Evolutionary conservation across 2,329 filamentous ascomycete species (phyloP), one percentile per base, ranked within the genome.

Genomic region (Ramularia endophylla): DNA sequence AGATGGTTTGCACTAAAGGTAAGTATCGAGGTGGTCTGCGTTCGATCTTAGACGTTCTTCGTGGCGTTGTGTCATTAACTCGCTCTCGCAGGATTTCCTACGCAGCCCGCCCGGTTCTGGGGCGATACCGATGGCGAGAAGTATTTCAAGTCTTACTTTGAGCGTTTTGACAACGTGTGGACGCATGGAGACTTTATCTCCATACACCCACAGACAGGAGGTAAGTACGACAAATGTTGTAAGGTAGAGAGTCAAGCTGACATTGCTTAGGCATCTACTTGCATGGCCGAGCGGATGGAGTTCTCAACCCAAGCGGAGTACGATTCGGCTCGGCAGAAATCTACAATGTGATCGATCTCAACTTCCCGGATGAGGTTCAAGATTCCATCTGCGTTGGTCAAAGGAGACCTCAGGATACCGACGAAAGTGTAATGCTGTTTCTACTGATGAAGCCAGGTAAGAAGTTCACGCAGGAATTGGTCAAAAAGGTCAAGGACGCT

Each of bases 351-450:
- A 63, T 89, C 3, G 83, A 87, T 63, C 66, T 71, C 17, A 68
- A 74, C 40, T 89, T 90, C 47, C 67, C 76, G 0, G 70, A 74
- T 12, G 67, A 72, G 36, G 66, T 92, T 3, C 70, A 71, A 3
- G 87, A 92, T 57, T 81, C 80, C n/a, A 71, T 92, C 19, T 90
- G 85, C 42, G 85, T 92, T 0, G 87, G 87, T 0, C 85, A 90
- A 64, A 68, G 85, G 15, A 65, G 87, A 19, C 78, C 78, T 2
- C 54, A 65, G 8, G 78, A 81, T 51, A 51, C 52, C 4, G 77
- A 81, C 51, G 77, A 81, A 57, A 71, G 65, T 1, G 77, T 81
- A 0, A 66, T 81, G 55, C 51, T 81, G 19, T 81, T 81, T 54
- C 58, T 80, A 46, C 61, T 77, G 42, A 78, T 81, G 75, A 71